Evolutionary conservation across 164 flowering plant species (phyloP).

Genomic region (Kingdonia uniflora): DNA sequence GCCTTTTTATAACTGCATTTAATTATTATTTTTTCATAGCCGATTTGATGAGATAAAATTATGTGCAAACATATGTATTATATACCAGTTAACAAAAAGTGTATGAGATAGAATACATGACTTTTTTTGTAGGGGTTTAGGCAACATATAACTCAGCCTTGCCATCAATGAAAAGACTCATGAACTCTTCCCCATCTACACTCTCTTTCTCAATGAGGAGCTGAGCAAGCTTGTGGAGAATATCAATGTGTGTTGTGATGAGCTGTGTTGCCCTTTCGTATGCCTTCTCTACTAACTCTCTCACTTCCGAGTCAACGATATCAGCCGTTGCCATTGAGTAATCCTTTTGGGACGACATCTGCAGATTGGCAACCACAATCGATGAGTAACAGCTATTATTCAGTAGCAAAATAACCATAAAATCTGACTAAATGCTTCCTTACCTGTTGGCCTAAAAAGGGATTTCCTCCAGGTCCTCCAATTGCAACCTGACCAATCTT

Average conservation of each 20-base stretch:
- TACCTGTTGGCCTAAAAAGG: slow-evolving; percentile 96
- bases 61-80: slow-evolving; percentile 8
- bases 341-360: slow-evolving; percentile 96
- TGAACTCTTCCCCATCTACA: slow-evolving; percentile 95
- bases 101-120: slow-evolving; percentile 12
- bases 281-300: slow-evolving; percentile 80
- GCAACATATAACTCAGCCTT: slow-evolving; percentile 68
- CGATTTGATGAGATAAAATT: slow-evolving; percentile 8
- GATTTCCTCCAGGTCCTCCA: slow-evolving; percentile 91
- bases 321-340: slow-evolving; percentile 99
- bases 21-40: no score
- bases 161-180: slow-evolving; percentile 96
- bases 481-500: slow-evolving; percentile 98
- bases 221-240: slow-evolving; percentile 89
- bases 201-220: slow-evolving; percentile 93
- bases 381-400: no score
- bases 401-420: neutral
- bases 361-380: slow-evolving; percentile 5
- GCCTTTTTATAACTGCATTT: no score
- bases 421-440: neutral
- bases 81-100: neutral
- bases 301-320: slow-evolving; percentile 89
- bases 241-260: slow-evolving; percentile 77
- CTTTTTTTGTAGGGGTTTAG: slow-evolving; percentile 11
- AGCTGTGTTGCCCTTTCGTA: slow-evolving; percentile 66